Evolutionary conservation across 1,284 basidiomycete genomes (phyloP).

Genomic region (Ustilago curta): DNA sequence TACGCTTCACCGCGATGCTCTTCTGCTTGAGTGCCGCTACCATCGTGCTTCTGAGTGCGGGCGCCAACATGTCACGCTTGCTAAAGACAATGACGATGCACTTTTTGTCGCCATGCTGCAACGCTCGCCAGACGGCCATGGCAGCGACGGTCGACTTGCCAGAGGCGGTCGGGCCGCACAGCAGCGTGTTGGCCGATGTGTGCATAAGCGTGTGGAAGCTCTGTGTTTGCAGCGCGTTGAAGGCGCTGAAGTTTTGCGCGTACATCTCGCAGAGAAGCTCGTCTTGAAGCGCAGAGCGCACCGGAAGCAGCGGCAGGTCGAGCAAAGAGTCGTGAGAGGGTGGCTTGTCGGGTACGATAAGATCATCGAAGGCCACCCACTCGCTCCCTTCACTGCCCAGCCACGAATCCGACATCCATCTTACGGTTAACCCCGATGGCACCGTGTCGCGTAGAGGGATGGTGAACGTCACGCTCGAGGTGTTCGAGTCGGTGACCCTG

Average conservation of each 20-base stretch:
- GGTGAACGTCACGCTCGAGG: constrained; percentile 51
- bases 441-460: constrained; percentile 71
- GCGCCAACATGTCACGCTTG: constrained; percentile 24
- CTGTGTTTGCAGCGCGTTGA: constrained; percentile 92
- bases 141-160: constrained; percentile 81
- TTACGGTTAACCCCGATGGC: constrained; percentile 70
- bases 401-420: constrained; percentile 92
- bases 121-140: constrained; percentile 37
- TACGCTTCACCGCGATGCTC: constrained; percentile 31
- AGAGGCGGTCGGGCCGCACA: constrained; percentile 83
- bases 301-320: constrained; percentile 84
- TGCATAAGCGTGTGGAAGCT: constrained; percentile 84
- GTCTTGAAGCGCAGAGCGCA: constrained; percentile 71
- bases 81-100: constrained; percentile 28
- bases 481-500: constrained; percentile 71
- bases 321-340: constrained; percentile 78
- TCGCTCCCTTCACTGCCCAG: constrained; percentile 86
- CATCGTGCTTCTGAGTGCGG: constrained; percentile 19
- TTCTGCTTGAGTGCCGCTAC: constrained; percentile 32
- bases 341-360: constrained; percentile 82
- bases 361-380: constrained; percentile 75
- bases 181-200: constrained; percentile 79
- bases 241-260: constrained; percentile 71
- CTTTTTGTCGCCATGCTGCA: constrained; percentile 15
- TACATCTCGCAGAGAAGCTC: constrained; percentile 59